Conservation (phyloP, 352 stramenopile species). For the Aphanomyces cochlioides region DNA sequence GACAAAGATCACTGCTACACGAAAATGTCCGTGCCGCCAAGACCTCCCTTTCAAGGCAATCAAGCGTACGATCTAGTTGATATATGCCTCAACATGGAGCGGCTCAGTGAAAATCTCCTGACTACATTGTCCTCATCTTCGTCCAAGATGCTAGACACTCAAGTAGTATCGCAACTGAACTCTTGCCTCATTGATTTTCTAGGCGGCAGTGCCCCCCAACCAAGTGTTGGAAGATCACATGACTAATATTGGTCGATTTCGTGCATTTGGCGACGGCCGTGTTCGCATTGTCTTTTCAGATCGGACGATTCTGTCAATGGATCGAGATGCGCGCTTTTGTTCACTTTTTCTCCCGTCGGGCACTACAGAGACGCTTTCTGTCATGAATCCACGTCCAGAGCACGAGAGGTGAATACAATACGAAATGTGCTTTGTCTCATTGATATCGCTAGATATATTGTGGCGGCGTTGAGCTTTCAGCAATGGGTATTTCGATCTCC, state of each 20-base stretch:
- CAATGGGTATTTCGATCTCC: slow-evolving; percentile 9
- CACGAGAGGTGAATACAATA: not conserved
- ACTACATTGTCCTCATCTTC: not conserved
- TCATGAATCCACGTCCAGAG: not conserved
- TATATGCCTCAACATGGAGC: slow-evolving; percentile 6
- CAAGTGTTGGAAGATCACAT: slow-evolving; percentile 32
- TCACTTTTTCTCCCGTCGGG: slow-evolving; percentile 1
- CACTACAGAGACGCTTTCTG: not conserved
- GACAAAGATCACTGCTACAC: slow-evolving; percentile 21
- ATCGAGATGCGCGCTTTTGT: slow-evolving; percentile 24
- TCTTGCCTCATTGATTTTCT: too few relatives aligned
- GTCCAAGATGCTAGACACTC: too few relatives aligned
- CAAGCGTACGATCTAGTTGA: not conserved
- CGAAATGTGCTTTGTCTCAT: not conserved
- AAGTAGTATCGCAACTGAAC: too few relatives aligned
- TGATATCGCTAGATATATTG: not conserved
- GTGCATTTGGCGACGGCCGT: slow-evolving; percentile 55
- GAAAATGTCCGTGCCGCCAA: not conserved
- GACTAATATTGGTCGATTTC: slow-evolving; percentile 60
- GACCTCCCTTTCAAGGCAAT: not conserved
- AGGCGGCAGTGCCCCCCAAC: not conserved
- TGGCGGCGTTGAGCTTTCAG: not conserved
- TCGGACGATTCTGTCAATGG: slow-evolving; percentile 65
- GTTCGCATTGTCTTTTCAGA: slow-evolving; percentile 65
- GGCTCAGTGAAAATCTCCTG: not conserved